phyloP scores from a whole-genome alignment of 495 filamentous ascomycete genomes.

The Hypoxylon fragiforme region DNA sequence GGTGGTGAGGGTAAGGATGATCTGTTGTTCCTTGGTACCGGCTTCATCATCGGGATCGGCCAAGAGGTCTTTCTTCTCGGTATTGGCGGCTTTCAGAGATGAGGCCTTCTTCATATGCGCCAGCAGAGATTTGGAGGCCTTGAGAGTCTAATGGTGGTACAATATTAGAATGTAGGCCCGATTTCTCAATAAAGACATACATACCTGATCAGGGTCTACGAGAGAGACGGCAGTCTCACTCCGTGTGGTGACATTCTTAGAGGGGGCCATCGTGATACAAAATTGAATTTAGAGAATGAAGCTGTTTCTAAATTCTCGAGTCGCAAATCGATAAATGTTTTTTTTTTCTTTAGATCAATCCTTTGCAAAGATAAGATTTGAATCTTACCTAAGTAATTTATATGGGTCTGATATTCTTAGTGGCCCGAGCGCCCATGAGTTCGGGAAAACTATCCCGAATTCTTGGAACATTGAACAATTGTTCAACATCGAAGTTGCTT shows the following conservation, averaged over 20 bases:
- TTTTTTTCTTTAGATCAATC: slow-evolving; percentile 3
- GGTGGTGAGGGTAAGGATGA: slow-evolving; percentile 86
- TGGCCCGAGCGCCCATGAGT: slow-evolving; percentile 14
- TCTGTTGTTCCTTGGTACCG: slow-evolving; percentile 62
- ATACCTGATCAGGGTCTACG: slow-evolving; percentile 50
- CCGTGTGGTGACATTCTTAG: slow-evolving; percentile 33
- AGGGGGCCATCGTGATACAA: slow-evolving; percentile 30
- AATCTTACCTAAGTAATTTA: too few relatives aligned
- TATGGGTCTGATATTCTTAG: too few relatives aligned
- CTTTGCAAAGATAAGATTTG: neutral
- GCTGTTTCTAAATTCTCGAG: slow-evolving; percentile 11
- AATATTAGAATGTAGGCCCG: too few relatives aligned
- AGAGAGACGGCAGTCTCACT: slow-evolving; percentile 42
- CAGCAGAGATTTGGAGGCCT: slow-evolving; percentile 80
- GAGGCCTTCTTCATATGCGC: slow-evolving; percentile 74
- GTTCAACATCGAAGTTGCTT: too few relatives aligned
- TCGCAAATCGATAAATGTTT: slow-evolving; percentile 15
- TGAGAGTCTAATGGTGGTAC: slow-evolving; percentile 60
- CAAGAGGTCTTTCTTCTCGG: slow-evolving; percentile 70
- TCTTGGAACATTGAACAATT: too few relatives aligned
- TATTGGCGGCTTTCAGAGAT: slow-evolving; percentile 55
- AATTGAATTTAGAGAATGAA: slow-evolving; percentile 10
- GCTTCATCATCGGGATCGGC: slow-evolving; percentile 63
- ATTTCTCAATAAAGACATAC: slow-evolving; percentile 18
- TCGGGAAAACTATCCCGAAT: too few relatives aligned